Evolutionary conservation across 495 filamentous ascomycete genomes (phyloP), one percentile per base, ranked within the genome.

Genomic region (Hapsidospora chrysogenum): DNA sequence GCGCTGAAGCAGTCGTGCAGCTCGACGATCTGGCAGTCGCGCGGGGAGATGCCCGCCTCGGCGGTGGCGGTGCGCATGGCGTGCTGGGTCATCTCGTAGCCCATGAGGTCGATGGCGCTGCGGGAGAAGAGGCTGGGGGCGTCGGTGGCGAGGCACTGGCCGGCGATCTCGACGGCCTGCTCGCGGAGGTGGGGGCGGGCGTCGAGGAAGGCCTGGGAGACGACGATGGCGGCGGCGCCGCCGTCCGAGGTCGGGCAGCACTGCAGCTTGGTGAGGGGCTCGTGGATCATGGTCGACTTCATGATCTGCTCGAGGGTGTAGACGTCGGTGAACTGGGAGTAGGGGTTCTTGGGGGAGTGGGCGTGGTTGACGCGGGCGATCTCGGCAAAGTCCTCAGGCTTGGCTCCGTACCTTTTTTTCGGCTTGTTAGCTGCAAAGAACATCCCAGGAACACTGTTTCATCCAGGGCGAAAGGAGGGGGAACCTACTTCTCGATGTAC

Each of bases 401-500:
- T 82, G 38, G 85, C 86, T 20, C 85, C 87, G 56, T 78, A 83
- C n/a, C 48, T 79, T 85, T 39, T 8, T 9, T 17, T 28, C 2
- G 8, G 15, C 25, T 10, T 18, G 34, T 47, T 38, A 51, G 44
- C 38, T 13, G 4, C n/a, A 36, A 16, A 23, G 26, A 27, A 35
- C 37, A 30, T n/a, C 15, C 22, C 9, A 13, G 2, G 17, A 31
- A 7, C 2, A 21, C 30, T 2, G n/a, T 5, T 6, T 4, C 4
- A 29, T 9, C 4, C 4, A n/a, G 27, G 26, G 18, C 9, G 28
- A 44, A 71, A 37, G 56, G 86, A n/a, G n/a, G n/a, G n/a, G n/a
- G n/a, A n/a, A n/a, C n/a, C n/a, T n/a, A n/a, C 76, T 82, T 92
- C 63, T 94, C 83, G 67, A 92, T 94, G 49, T 97, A 95, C 56